phyloP scores from a whole-genome alignment of 2,329 filamentous ascomycete species.

The Akanthomyces uredinophilus region DNA sequence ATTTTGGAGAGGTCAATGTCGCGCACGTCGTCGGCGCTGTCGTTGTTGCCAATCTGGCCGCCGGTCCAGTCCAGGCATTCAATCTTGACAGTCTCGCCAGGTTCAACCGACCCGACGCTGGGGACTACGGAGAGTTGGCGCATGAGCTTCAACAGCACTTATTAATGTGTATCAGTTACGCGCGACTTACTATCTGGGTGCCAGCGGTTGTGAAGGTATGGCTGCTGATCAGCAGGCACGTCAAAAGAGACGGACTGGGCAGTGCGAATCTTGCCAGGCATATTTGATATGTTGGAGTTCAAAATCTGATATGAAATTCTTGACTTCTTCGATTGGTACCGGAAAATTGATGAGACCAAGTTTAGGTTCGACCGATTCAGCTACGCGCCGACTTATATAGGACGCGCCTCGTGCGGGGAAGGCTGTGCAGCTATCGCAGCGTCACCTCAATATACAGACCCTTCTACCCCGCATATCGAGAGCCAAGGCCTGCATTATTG shows the following conservation, averaged over 20 bases:
- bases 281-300: conserved; percentile 9
- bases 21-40: conserved; percentile 81
- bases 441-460: not conserved
- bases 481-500: not conserved
- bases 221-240: conserved; percentile 65
- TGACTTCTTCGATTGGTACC: not conserved
- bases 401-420: not conserved
- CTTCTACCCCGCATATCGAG: conserved; percentile 3
- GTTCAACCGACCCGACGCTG: conserved; percentile 64
- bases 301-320: not conserved
- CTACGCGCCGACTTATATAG: not conserved
- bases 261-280: conserved; percentile 54
- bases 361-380: not conserved
- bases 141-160: not conserved
- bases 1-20: conserved; percentile 79
- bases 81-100: conserved; percentile 86
- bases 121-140: conserved; percentile 54
- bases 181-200: conserved; percentile 71
- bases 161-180: not conserved
- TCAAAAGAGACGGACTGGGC: conserved; percentile 69
- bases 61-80: conserved; percentile 84
- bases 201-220: conserved; percentile 78
- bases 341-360: not conserved
- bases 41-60: conserved; percentile 84
- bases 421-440: not conserved